Evolutionary conservation across 2,329 filamentous ascomycete species (phyloP).

Genomic region (Diaporthe sp.): DNA sequence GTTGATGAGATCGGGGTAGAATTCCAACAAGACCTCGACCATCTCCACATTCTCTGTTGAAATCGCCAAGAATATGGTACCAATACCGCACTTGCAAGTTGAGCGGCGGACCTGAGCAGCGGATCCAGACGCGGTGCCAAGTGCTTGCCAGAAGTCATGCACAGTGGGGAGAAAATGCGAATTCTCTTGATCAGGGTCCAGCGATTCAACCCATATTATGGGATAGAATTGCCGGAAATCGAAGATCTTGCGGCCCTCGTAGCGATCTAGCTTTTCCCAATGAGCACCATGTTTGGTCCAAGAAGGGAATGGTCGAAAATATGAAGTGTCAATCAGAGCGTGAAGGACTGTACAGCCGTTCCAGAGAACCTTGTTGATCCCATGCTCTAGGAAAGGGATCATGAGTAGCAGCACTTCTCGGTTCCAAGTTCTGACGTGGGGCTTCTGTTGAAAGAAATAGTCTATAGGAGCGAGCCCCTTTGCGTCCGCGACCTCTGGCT

Average conservation of each 20-base stretch:
- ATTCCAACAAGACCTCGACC: background rate
- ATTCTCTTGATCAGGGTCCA: too few species aligned
- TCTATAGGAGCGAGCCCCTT: background rate
- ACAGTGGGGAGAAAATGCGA: too few species aligned
- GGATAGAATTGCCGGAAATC: too few species aligned
- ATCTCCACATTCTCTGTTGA: background rate
- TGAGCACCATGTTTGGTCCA: background rate
- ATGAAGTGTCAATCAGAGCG: background rate
- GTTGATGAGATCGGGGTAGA: background rate
- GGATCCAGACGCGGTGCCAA: background rate
- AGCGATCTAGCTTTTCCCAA: background rate
- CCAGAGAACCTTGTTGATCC: background rate
- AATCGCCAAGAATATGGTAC: background rate
- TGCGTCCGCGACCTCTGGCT: background rate
- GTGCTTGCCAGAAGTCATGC: background rate
- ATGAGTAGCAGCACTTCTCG: background rate
- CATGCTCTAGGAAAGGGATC: background rate
- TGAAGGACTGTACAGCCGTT: background rate
- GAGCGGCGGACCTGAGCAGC: background rate
- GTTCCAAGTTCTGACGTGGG: too few species aligned
- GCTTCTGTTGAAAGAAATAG: background rate
- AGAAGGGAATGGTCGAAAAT: fast-evolving
- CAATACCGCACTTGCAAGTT: background rate
- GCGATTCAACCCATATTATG: too few species aligned
- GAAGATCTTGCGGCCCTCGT: background rate